phyloP scores from a whole-genome alignment of 305 asterid species.

The Withania somnifera region DNA sequence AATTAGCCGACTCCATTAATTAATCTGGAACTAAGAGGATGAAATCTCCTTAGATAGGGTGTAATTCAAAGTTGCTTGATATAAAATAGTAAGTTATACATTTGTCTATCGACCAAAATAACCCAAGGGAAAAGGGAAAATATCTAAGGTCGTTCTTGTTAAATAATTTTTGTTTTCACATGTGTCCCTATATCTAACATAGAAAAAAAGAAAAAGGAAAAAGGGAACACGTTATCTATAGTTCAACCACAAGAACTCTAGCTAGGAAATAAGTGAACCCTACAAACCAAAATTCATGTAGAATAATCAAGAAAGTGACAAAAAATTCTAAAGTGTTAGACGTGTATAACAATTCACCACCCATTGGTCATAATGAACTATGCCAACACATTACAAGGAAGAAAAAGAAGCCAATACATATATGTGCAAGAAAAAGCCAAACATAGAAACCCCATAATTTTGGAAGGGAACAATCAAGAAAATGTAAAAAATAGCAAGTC shows the following conservation, averaged over 20 bases:
- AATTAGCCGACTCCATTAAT: no score
- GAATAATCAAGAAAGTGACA: not conserved
- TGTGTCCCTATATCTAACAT: not conserved
- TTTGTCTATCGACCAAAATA: no score
- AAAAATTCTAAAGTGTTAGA: not conserved
- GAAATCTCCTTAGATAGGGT: no score
- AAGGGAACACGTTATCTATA: not conserved
- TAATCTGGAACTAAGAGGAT: no score
- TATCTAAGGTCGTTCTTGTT: not conserved
- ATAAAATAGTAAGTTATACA: no score
- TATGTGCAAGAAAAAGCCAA: no score
- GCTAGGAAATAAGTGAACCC: slow-evolving; percentile 2
- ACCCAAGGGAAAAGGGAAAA: no score
- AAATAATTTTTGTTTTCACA: not conserved
- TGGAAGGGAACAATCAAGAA: not conserved
- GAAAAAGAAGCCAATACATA: no score
- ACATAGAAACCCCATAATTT: no score
- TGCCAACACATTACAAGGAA: no score
- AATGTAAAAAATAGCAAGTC: not conserved
- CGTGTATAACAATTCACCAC: not conserved
- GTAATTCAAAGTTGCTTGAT: no score
- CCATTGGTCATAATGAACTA: not conserved
- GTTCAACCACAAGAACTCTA: slow-evolving; percentile 1
- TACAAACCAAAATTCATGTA: not conserved
- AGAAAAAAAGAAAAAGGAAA: not conserved